Evolutionary conservation across 2,329 filamentous ascomycete genomes (phyloP).

Genomic region (Pyrenochaeta sp.): DNA sequence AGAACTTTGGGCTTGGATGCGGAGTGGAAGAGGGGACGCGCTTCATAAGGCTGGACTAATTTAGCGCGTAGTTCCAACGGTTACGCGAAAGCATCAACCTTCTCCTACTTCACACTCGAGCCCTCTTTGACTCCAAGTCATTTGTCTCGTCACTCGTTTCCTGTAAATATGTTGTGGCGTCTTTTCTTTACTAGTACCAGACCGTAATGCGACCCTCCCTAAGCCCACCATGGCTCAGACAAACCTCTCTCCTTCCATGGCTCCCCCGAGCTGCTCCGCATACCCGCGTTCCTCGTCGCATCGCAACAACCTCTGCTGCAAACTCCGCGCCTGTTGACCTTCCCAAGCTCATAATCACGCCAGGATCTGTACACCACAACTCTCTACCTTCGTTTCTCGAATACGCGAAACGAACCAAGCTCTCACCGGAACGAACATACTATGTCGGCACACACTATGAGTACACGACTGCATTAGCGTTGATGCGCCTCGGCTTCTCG

Average conservation of each 20-base stretch:
- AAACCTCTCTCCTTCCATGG: conserved; percentile 27
- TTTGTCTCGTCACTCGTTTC: conserved; percentile 1
- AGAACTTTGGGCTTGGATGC: neutral
- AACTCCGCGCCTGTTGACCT: conserved; percentile 35
- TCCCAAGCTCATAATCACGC: conserved; percentile 37
- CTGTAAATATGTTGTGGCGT: conserved; percentile 34
- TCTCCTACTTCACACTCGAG: conserved; percentile 6
- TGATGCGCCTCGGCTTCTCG: conserved; percentile 69
- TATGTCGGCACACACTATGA: conserved; percentile 81
- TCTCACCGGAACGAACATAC: conserved; percentile 65
- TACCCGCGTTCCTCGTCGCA: conserved; percentile 34
- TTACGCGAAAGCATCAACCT: conserved; percentile 23
- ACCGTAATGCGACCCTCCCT: conserved; percentile 40
- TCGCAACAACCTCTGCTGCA: conserved; percentile 36
- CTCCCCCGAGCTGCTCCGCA: conserved; percentile 33
- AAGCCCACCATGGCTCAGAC: conserved; percentile 33
- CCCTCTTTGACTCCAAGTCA: conserved; percentile 1
- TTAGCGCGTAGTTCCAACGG: conserved; percentile 23
- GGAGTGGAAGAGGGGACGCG: neutral
- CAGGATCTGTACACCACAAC: conserved; percentile 61
- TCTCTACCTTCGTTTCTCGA: conserved; percentile 71
- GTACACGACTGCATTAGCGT: conserved; percentile 68
- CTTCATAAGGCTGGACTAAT: conserved; percentile 27
- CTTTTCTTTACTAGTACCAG: neutral
- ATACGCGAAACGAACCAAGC: conserved; percentile 66